Evolutionary conservation across 108 stramenopile species (phyloP).

Genomic region (Pseudonitzschia multiseries): DNA sequence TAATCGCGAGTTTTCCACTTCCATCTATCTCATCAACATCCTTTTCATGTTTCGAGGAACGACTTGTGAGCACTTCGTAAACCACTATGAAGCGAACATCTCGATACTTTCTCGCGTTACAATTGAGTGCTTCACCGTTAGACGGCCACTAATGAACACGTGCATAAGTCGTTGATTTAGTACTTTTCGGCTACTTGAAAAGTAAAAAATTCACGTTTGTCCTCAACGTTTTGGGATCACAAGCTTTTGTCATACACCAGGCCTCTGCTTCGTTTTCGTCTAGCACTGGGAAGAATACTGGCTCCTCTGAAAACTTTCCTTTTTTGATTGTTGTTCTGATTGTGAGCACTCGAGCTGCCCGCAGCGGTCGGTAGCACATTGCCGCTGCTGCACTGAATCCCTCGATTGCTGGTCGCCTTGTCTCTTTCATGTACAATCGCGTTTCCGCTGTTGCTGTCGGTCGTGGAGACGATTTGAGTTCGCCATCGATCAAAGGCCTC

Average conservation of each 20-base stretch:
- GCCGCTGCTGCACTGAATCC: not conserved
- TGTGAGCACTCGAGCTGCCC: not conserved
- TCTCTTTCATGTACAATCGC: not conserved
- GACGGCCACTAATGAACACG: too few relatives aligned
- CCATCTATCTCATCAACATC: too few relatives aligned
- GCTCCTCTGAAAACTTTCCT: not conserved
- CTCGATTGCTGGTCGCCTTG: not conserved
- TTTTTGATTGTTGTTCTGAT: not conserved
- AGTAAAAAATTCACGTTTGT: too few relatives aligned
- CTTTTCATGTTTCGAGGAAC: too few relatives aligned
- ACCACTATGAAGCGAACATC: too few relatives aligned
- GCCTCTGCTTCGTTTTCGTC: slow-evolving; percentile 3
- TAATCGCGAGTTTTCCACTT: too few relatives aligned
- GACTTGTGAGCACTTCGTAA: too few relatives aligned
- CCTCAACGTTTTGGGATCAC: too few relatives aligned
- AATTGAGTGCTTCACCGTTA: too few relatives aligned
- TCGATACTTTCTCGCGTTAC: too few relatives aligned
- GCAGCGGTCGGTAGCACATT: not conserved
- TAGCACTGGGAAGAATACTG: slow-evolving; percentile 1
- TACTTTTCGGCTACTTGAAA: too few relatives aligned
- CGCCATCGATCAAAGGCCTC: slow-evolving; percentile 4
- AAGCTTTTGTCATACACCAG: not conserved
- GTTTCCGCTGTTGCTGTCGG: not conserved
- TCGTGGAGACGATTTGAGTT: not conserved
- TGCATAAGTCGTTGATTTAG: too few relatives aligned